Conservation (phyloP, 495 filamentous ascomycete species). For the Neurospora sp. region DNA sequence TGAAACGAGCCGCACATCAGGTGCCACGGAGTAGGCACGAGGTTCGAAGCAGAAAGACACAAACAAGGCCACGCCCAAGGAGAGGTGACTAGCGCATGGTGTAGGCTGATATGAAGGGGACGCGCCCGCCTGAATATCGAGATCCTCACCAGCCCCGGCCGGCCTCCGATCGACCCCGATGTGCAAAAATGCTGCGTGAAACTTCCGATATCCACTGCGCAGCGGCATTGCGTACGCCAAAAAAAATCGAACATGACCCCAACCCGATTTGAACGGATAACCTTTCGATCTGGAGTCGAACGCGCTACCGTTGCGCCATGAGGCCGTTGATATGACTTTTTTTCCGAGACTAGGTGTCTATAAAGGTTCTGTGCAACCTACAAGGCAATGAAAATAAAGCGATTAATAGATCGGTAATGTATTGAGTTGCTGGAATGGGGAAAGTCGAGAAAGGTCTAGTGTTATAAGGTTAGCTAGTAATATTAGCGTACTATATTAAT, state of each 20-base stretch:
- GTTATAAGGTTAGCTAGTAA: too few species aligned
- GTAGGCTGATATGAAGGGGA: background rate
- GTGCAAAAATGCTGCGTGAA: background rate
- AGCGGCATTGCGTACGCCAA: background rate
- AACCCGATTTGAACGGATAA: constrained; percentile 21
- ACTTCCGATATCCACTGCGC: background rate
- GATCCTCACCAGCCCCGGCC: background rate
- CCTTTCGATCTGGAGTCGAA: constrained; percentile 39
- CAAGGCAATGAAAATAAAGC: too few species aligned
- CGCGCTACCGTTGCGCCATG: constrained; percentile 34
- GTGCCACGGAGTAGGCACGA: background rate
- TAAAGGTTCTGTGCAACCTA: background rate
- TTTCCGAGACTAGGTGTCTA: background rate
- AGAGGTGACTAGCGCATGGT: background rate
- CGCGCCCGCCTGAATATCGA: background rate
- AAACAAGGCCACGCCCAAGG: background rate
- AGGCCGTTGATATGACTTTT: background rate
- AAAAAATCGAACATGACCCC: background rate
- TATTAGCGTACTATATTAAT: too few species aligned
- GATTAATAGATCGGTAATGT: too few species aligned
- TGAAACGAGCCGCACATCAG: background rate
- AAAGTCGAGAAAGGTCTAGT: too few species aligned
- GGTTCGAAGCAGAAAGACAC: background rate
- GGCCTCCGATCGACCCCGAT: background rate
- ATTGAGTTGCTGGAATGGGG: too few species aligned